Evolutionary conservation across 177 flowering plant genomes (phyloP).

Genomic region (Vitis hybrid): DNA sequence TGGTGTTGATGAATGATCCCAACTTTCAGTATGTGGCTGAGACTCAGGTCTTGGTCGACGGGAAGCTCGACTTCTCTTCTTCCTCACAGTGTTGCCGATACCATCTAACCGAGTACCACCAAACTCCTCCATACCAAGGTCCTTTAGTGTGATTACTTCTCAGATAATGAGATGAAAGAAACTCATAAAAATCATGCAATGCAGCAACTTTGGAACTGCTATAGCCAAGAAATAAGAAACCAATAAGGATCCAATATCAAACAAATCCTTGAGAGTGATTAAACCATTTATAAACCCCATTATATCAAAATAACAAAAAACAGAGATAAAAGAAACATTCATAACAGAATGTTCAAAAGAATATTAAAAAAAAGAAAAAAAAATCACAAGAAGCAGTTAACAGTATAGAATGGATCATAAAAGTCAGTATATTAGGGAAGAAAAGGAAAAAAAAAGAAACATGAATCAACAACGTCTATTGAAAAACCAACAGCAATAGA

Average conservation of each 20-base stretch:
- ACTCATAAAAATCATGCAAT: background rate
- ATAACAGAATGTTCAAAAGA: background rate
- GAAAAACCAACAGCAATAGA: no score
- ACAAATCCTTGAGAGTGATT: background rate
- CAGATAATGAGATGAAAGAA: background rate
- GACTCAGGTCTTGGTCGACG: slow-evolving; percentile 67
- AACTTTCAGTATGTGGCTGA: slow-evolving; percentile 29
- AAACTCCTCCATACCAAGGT: slow-evolving; percentile 53
- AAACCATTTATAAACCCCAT: background rate
- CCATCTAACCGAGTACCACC: slow-evolving; percentile 30
- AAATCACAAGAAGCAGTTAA: no score
- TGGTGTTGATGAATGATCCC: slow-evolving; percentile 44
- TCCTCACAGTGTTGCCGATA: slow-evolving; percentile 41
- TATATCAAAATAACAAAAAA: background rate
- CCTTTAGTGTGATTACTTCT: background rate
- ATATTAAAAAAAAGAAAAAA: background rate
- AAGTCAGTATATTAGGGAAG: no score
- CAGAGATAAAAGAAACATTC: background rate
- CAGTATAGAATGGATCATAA: no score
- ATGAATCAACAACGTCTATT: no score
- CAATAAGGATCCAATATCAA: background rate
- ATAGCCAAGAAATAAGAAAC: background rate
- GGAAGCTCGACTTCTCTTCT: slow-evolving; percentile 59
- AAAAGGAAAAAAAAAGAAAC: no score
- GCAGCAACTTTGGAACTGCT: slow-evolving; percentile 2